Conservation (phyloP, 768 basidiomycete genomes). For the Lactarius akahatsu region DNA sequence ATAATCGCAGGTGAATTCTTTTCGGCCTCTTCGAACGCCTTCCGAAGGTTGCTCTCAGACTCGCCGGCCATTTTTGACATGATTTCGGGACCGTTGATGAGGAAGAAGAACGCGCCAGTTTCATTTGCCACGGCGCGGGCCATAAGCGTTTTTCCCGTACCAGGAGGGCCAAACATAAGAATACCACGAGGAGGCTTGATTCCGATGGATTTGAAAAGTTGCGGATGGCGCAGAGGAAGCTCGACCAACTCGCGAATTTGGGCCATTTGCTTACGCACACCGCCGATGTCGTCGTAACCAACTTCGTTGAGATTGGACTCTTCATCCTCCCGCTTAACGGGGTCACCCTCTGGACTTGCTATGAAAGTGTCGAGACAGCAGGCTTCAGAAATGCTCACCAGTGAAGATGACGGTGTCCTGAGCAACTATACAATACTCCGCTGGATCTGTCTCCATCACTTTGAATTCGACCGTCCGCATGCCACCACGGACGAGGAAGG, state of each 20-base stretch:
- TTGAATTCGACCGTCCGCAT: constrained; percentile 99
- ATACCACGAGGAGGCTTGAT: constrained; percentile 99
- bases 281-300: constrained; percentile 99
- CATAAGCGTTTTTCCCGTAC: constrained; percentile 99
- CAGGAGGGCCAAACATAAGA: constrained; percentile 97
- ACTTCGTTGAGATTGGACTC: constrained; percentile 95
- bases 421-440: constrained; percentile 98
- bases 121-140: constrained; percentile 99
- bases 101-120: constrained; percentile 99
- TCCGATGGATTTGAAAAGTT: constrained; percentile 99
- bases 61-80: constrained; percentile 99
- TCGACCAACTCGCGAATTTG: constrained; percentile 99
- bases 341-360: constrained; percentile 79
- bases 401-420: constrained; percentile 98
- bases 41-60: constrained; percentile 93
- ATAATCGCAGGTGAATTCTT: constrained; percentile 99
- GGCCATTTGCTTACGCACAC: constrained; percentile 99
- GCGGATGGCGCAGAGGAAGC: constrained; percentile 95
- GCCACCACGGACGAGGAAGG: constrained; percentile 97
- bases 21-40: constrained; percentile 99
- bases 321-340: constrained; percentile 98
- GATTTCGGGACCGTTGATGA: constrained; percentile 99
- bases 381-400: constrained; percentile 43
- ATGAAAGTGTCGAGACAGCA: constrained; percentile 10
- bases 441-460: constrained; percentile 96